Evolutionary conservation across 805 yeast species (phyloP).

Genomic region (Yarrowia divulgata): DNA sequence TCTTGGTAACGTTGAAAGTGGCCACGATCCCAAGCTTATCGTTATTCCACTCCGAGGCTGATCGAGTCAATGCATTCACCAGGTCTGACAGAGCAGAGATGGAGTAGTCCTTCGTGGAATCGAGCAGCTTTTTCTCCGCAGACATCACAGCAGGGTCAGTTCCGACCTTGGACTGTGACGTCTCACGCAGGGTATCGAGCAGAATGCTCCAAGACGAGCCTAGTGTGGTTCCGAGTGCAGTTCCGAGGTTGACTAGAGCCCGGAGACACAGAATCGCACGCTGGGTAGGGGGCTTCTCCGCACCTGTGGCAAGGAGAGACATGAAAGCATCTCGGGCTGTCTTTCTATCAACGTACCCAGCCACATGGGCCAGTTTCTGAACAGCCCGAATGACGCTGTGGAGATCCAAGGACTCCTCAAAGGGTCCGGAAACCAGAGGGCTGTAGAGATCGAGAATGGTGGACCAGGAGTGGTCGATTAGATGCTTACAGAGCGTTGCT

Average conservation of each 20-base stretch:
- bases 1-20: conserved; percentile 17
- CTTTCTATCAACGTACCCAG: conserved; percentile 72
- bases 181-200: conserved; percentile 57
- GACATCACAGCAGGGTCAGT: conserved; percentile 29
- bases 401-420: conserved; percentile 71
- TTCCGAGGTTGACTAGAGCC: conserved; percentile 77
- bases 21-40: conserved; percentile 31
- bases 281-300: conserved; percentile 28
- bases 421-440: conserved; percentile 65
- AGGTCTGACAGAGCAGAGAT: conserved; percentile 59
- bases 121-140: conserved; percentile 59
- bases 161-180: conserved; percentile 20
- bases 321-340: conserved; percentile 65
- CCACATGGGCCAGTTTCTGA: conserved; percentile 81
- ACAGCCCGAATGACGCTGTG: conserved; percentile 71
- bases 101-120: conserved; percentile 65
- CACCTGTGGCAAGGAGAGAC: conserved; percentile 49
- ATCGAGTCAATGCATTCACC: conserved; percentile 50
- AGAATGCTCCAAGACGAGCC: conserved; percentile 70
- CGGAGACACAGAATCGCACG: conserved; percentile 67
- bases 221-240: conserved; percentile 80
- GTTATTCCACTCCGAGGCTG: conserved; percentile 33
- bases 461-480: conserved; percentile 48
- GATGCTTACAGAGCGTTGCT: conserved; percentile 12
- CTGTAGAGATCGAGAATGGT: conserved; percentile 56